Base-by-base conservation (phyloP, 208 protist genomes). In the Naegleria gruberi region DNA sequence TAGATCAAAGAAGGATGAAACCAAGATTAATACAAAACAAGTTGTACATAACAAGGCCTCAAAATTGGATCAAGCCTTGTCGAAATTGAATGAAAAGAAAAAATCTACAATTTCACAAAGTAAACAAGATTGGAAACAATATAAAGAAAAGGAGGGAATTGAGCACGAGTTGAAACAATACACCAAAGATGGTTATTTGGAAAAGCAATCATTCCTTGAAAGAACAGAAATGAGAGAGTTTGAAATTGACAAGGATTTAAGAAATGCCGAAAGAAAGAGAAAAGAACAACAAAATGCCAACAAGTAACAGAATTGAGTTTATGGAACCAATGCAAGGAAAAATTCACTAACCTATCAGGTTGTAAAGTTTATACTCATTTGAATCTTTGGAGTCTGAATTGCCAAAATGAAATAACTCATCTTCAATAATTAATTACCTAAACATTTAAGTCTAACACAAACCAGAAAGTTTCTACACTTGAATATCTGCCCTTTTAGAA, bases 101-200 rank as follows among this genome's bases (percentile, higher is more conserved):
- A 37, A 46, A 86, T 23, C 82, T 23, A 86, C 82, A 0, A 86
- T 86, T 86, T 34, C 15, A n/a, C 15, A 43, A 46, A 86, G 82
- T 30, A 86, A 86, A 46, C 8, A 46, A 37, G 82, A 86, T 86
- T 86, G 82, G 82, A 26, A 86, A 86, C 34, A 86, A 46, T 86
- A 37, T 30, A 86, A 86, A 46, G n/a, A 23, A 6, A 10, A 86
- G 45, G 41, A 86, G 45, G 82, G 82, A 43, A 42, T 86, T 86
- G 43, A 43, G 17, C 30, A 86, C 17, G 82, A 86, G 17, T 46
- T 86, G 19, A 7, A 86, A 86, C 82, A 86, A 34, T 23, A 23
- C n/a, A 46, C 40, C 43, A 86, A 86, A 46, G 82, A 86, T 86
- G 82, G 82, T 47, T 86, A 86, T n/a, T 46, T 86, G 37, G 82